Percentiles rank a stretch among this genome's conserved stretches.
phyloP scores from a whole-genome alignment of 148 eudicot genomes.

The Agrostemma githago region DNA sequence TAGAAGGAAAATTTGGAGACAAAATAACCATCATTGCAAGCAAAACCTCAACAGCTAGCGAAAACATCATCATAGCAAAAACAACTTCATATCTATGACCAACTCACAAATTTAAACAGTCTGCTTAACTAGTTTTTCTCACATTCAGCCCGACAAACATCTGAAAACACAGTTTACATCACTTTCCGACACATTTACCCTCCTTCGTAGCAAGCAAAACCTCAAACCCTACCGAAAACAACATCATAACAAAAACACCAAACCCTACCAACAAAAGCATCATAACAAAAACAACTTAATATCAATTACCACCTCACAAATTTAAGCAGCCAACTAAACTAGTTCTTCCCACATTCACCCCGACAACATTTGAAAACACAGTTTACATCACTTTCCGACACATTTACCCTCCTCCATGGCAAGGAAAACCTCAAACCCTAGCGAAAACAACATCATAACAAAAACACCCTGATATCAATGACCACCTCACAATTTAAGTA shows the following conservation, averaged over 20 bases:
- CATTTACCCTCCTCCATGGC: conserved; percentile 41
- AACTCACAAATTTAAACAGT: background rate
- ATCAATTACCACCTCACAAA: background rate
- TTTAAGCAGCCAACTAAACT: background rate
- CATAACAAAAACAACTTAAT: background rate
- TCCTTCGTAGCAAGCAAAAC: too few species aligned
- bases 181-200: conserved; percentile 27
- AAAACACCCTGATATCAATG: background rate
- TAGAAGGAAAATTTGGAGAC: too few species aligned
- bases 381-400: background rate
- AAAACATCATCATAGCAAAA: background rate
- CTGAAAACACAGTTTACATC: too few species aligned
- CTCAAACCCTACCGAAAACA: too few species aligned
- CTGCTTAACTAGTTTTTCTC: background rate
- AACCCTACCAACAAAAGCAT: background rate
- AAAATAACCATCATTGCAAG: too few species aligned
- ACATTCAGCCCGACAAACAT: background rate
- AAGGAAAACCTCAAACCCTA: too few species aligned
- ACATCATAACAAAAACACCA: too few species aligned
- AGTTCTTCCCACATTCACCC: background rate
- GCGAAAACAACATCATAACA: background rate
- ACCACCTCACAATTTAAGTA: background rate
- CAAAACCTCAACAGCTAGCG: too few species aligned
- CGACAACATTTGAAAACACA: too few species aligned
- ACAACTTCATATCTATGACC: background rate